phyloP scores from a whole-genome alignment of 345 rosid genomes.

The Crucihimalaya himalaica region DNA sequence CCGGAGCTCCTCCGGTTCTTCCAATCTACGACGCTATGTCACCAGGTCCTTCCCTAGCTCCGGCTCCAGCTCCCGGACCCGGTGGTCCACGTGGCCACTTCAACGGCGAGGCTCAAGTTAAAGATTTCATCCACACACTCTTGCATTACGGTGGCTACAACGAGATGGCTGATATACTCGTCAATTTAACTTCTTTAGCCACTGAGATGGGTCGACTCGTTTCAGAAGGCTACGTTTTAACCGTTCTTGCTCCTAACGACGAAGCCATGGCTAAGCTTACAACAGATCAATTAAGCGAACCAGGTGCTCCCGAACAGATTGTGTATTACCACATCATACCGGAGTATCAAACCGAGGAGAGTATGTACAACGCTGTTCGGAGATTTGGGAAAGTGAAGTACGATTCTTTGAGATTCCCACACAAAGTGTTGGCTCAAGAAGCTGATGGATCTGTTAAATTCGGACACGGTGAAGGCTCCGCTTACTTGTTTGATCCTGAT shows the following conservation, averaged over 20 bases:
- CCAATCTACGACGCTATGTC: conserved; percentile 91
- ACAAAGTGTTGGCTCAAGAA: conserved; percentile 81
- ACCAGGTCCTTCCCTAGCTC: conserved; percentile 91
- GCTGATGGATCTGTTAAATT: conserved; percentile 96
- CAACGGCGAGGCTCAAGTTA: conserved; percentile 86
- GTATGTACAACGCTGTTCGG: conserved; percentile 94
- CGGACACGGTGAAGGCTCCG: conserved; percentile 73
- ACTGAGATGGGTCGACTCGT: conserved; percentile 93
- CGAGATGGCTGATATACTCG: conserved; percentile 95
- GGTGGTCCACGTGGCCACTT: conserved; percentile 88
- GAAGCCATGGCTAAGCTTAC: conserved; percentile 97
- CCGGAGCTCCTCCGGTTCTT: conserved; percentile 76
- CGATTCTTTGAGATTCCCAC: conserved; percentile 84
- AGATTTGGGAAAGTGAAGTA: conserved; percentile 85
- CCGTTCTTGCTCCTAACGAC: conserved; percentile 92
- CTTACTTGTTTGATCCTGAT: conserved; percentile 94
- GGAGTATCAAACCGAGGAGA: conserved; percentile 97
- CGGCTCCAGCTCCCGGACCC: conserved; percentile 96
- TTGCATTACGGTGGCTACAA: conserved; percentile 94
- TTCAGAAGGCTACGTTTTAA: conserved; percentile 87
- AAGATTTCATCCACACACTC: conserved; percentile 85
- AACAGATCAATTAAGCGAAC: conserved; percentile 88
- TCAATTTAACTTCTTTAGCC: conserved; percentile 86
- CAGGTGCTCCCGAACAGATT: conserved; percentile 97
- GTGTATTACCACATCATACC: conserved; percentile 85